These are phyloP conservation scores for Fusarium austroafricanum DNA, from an alignment of 2,329 filamentous ascomycete genomes.

Conservation along the genomic window DNA sequence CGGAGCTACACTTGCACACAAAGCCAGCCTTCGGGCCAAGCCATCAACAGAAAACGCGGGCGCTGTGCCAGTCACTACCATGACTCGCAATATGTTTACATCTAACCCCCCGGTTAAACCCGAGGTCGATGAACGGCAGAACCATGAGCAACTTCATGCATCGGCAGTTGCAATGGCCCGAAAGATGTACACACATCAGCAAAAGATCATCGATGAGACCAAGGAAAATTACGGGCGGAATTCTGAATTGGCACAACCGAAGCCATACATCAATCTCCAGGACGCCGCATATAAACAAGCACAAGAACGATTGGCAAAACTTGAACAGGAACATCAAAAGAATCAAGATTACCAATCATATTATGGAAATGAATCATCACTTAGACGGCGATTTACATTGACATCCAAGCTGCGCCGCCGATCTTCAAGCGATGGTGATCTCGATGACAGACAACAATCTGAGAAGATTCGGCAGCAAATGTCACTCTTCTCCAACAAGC, in stretches of 20 bases:
- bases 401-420: constrained; percentile 70
- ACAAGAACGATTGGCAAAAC: constrained; percentile 82
- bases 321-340: constrained; percentile 76
- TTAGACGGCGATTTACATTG: constrained; percentile 60
- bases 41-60: constrained; percentile 69
- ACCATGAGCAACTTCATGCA: constrained; percentile 78
- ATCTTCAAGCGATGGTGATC: constrained; percentile 74
- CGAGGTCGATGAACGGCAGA: constrained; percentile 79
- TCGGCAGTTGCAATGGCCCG: constrained; percentile 91
- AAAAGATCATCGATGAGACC: constrained; percentile 67
- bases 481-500: constrained; percentile 76
- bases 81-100: constrained; percentile 81
- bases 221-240: constrained; percentile 54
- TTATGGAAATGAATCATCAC: constrained; percentile 68
- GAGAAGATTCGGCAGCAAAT: constrained; percentile 81
- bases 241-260: constrained; percentile 57
- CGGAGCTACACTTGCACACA: constrained; percentile 77
- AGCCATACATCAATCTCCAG: constrained; percentile 74
- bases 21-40: constrained; percentile 59
- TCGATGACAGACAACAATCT: constrained; percentile 75
- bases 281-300: constrained; percentile 89
- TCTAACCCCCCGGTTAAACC: constrained; percentile 76
- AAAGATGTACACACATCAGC: constrained; percentile 81
- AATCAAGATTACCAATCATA: constrained; percentile 77
- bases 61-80: constrained; percentile 74